phyloP scores from a whole-genome alignment of 495 filamentous ascomycete species.

The Hypoxylon cercidicola region DNA sequence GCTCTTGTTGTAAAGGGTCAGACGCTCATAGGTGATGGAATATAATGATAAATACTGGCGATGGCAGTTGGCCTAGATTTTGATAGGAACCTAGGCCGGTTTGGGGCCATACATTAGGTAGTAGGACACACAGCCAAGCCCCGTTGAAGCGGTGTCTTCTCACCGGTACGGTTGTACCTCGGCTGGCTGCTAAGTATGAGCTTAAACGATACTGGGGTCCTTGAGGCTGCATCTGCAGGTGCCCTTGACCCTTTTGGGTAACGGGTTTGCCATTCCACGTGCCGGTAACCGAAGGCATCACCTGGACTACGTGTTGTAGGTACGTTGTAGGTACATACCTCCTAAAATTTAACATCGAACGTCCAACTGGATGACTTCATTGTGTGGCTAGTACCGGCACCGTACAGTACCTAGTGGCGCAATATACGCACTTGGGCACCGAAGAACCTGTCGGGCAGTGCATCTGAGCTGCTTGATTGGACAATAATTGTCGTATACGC shows the following conservation, averaged over 20 bases:
- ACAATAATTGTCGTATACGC: no score
- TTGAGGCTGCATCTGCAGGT: conserved; percentile 23
- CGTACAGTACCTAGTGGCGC: background rate
- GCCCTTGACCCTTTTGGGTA: background rate
- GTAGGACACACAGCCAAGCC: no score
- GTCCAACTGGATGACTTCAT: conserved; percentile 12
- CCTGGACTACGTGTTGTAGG: no score
- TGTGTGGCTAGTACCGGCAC: background rate
- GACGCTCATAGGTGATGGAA: background rate
- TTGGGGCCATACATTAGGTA: no score
- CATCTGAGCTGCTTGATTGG: background rate
- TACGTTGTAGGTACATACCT: no score
- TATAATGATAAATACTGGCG: background rate
- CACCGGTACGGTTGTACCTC: no score
- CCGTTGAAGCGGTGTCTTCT: no score
- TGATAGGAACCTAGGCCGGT: no score
- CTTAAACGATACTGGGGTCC: background rate
- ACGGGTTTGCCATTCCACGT: background rate
- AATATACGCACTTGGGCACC: background rate
- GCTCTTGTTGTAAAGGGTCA: background rate
- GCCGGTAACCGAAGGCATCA: background rate
- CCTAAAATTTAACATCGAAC: no score
- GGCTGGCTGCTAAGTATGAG: background rate
- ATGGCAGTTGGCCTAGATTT: no score
- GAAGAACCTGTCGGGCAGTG: background rate